These are phyloP conservation scores for Acacia concinna DNA, from an alignment of 331 rosid species.

Conservation along the genomic window DNA sequence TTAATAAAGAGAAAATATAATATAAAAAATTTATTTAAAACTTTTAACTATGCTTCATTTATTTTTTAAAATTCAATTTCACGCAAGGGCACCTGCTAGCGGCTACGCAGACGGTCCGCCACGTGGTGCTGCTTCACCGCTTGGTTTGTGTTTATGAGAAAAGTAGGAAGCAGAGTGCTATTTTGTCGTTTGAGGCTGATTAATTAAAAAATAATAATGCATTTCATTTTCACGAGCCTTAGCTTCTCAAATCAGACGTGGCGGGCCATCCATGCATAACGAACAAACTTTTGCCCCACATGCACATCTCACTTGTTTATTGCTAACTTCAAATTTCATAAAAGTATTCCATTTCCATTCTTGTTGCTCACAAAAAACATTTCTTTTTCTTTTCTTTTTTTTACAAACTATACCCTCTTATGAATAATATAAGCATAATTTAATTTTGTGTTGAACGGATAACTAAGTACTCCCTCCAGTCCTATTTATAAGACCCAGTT, in stretches of 20 bases:
- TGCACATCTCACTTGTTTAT: neutral
- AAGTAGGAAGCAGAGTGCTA: neutral
- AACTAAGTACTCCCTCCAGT: too few species aligned
- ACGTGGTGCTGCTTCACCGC: neutral
- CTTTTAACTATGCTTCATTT: too few species aligned
- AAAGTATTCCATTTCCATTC: neutral
- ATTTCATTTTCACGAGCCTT: conserved; percentile 4
- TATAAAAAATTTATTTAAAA: too few species aligned
- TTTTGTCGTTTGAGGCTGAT: neutral
- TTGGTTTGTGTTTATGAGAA: neutral
- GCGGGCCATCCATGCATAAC: neutral
- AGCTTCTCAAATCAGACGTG: conserved; percentile 26
- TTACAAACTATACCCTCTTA: neutral
- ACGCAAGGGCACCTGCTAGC: neutral
- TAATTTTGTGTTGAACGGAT: too few species aligned
- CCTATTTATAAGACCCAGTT: too few species aligned
- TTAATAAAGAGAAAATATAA: too few species aligned
- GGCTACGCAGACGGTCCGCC: neutral
- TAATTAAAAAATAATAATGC: neutral
- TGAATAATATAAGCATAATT: too few species aligned
- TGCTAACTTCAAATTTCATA: neutral
- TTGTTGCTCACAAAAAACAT: neutral
- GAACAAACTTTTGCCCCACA: neutral
- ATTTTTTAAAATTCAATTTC: too few species aligned
- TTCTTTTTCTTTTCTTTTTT: neutral